phyloP scores from a whole-genome alignment of 805 yeast species.

The Metschnikowia cubensis region DNA sequence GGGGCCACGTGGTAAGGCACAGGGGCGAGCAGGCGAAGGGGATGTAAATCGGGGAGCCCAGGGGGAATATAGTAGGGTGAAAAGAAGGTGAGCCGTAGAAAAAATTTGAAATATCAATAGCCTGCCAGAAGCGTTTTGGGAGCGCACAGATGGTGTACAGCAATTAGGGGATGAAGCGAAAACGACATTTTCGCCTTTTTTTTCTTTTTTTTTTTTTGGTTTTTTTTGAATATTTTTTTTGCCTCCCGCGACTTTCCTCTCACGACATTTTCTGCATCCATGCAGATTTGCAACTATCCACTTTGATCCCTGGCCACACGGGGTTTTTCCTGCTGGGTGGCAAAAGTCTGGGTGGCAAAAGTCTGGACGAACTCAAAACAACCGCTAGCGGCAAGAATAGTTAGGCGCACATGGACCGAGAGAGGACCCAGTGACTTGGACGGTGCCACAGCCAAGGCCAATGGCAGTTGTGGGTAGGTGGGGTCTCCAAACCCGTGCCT shows the following conservation, averaged over 20 bases:
- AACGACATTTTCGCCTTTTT: slow-evolving; percentile 19
- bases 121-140: slow-evolving; percentile 13
- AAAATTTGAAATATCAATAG: slow-evolving; percentile 7
- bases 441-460: no score
- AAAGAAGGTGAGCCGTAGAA: slow-evolving; percentile 12
- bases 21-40: slow-evolving; percentile 1
- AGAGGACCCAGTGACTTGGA: no score
- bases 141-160: slow-evolving; percentile 18
- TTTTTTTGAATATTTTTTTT: slow-evolving; percentile 8
- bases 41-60: slow-evolving; percentile 7
- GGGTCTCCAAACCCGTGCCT: not conserved
- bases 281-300: slow-evolving; percentile 4
- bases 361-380: not conserved
- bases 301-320: slow-evolving; percentile 1
- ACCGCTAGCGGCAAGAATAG: not conserved
- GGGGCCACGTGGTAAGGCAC: slow-evolving; percentile 3
- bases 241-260: slow-evolving; percentile 5
- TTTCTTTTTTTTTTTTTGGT: slow-evolving; percentile 12
- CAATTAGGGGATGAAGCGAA: slow-evolving; percentile 19
- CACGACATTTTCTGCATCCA: slow-evolving; percentile 3
- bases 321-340: not conserved
- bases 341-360: not conserved
- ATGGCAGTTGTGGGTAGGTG: not conserved
- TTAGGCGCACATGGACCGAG: no score
- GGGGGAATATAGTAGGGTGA: slow-evolving; percentile 7